Evolutionary conservation across 192 early-diverging fungal species (phyloP), one percentile per base, ranked within the genome.

Genomic region (Backusella tarrabulga): DNA sequence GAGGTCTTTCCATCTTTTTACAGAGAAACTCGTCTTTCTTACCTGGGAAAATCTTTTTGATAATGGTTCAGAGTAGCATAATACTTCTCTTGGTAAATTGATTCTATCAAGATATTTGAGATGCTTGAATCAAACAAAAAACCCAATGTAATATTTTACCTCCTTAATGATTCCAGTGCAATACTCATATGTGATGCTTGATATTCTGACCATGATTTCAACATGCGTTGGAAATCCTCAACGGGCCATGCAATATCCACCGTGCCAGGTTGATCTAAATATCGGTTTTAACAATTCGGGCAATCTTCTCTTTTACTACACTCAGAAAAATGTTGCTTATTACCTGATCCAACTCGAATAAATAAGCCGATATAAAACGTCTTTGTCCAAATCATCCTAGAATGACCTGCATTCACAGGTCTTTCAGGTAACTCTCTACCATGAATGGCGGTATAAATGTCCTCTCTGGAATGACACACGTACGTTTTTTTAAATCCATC

Each of bases 401-500:
- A 32, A 70, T 34, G 40, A 19, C 11, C 40, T 34, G 44, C 6
- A 38, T 29, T 41, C 5, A 21, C 11, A 19, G 17, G 42, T 19
- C 23, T 17, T 19, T 36, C 68, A 36, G 29, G 35, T 29, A 68
- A 26, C 14, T 60, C 50, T 26, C 17, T 52, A 8, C 68, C 73
- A 63, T 50, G 68, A 19, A 40, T 70, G 2, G 41, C 67, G 21
- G 26, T 46, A 34, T n/a, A 21, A 23, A 32, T 34, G 3, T 71
- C 67, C 36, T 74, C 74, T 42, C 12, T 29, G 12, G 60, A 34
- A 34, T 75, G 35, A 44, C 66, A 75, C 1, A 42, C 19, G 67
- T 85, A 79, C 1, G 80, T 74, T 35, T 88, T 85, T 46, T 92
- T 87, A 66, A 89, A 88, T 74, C 90, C 86, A 79, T 94, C 90